Evolutionary conservation across 1,139 yeast genomes (phyloP).

Genomic region (Petasospora fabianii): DNA sequence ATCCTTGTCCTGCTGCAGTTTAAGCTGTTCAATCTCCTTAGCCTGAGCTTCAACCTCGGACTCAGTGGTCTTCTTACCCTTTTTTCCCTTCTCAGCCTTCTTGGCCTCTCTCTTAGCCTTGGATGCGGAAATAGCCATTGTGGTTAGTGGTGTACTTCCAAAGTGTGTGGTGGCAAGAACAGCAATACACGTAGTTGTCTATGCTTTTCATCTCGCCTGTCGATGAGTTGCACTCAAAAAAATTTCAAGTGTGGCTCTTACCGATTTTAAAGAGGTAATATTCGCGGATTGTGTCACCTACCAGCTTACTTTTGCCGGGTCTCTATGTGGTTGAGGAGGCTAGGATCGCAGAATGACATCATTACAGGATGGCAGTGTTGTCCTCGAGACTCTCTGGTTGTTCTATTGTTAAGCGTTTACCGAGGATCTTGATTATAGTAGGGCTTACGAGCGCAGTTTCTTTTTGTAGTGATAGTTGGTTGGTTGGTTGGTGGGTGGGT

Average conservation of each 20-base stretch:
- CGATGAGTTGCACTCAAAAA: constrained; percentile 7
- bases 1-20: constrained; percentile 87
- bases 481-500: neutral
- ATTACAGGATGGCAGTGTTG: too few relatives aligned
- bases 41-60: constrained; percentile 50
- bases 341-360: neutral
- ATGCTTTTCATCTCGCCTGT: neutral
- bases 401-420: too few relatives aligned
- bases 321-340: neutral
- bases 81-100: constrained; percentile 58
- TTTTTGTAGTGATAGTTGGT: too few relatives aligned
- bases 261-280: neutral
- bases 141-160: too few relatives aligned
- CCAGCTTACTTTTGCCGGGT: constrained; percentile 2
- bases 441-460: too few relatives aligned
- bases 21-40: constrained; percentile 77
- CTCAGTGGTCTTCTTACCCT: constrained; percentile 74
- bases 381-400: too few relatives aligned
- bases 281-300: constrained; percentile 2
- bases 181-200: neutral
- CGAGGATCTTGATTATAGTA: too few relatives aligned
- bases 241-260: constrained; percentile 2
- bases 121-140: constrained; percentile 59
- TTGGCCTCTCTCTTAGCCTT: constrained; percentile 94
- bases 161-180: neutral